Evolutionary conservation across 495 filamentous ascomycete genomes (phyloP).

Genomic region (Penicillium egyptiacum): DNA sequence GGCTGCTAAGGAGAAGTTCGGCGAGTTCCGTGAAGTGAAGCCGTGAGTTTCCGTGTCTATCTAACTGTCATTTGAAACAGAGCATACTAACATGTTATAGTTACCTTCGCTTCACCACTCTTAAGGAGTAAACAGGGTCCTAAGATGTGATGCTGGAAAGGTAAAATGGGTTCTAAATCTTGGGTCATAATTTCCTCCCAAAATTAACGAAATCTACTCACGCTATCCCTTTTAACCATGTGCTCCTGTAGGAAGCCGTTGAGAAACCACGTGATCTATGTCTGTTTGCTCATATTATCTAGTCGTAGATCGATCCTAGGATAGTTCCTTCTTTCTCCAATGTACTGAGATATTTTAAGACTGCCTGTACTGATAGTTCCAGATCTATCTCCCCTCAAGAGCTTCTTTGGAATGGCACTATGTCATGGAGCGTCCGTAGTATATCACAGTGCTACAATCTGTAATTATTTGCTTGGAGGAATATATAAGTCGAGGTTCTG

Average conservation of each 20-base stretch:
- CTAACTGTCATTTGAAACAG: neutral
- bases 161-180: conserved; percentile 1
- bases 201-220: neutral
- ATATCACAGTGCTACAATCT: too few relatives aligned
- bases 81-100: conserved; percentile 27
- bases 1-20: conserved; percentile 68
- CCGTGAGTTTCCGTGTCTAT: conserved; percentile 41
- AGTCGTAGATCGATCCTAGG: too few relatives aligned
- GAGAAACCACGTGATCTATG: too few relatives aligned
- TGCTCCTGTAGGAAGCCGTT: neutral
- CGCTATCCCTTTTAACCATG: neutral
- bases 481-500: too few relatives aligned
- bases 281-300: too few relatives aligned
- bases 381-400: too few relatives aligned
- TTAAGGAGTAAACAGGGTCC: conserved; percentile 35
- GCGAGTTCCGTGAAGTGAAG: conserved; percentile 63
- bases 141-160: conserved; percentile 25
- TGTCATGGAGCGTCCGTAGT: too few relatives aligned
- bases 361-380: too few relatives aligned
- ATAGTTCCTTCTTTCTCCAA: too few relatives aligned
- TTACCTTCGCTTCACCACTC: conserved; percentile 51
- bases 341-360: too few relatives aligned
- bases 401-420: too few relatives aligned
- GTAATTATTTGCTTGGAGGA: too few relatives aligned
- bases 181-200: conserved; percentile 5